phyloP scores from a whole-genome alignment of 108 stramenopile genomes.

The Aurantiochytrium sp. region DNA sequence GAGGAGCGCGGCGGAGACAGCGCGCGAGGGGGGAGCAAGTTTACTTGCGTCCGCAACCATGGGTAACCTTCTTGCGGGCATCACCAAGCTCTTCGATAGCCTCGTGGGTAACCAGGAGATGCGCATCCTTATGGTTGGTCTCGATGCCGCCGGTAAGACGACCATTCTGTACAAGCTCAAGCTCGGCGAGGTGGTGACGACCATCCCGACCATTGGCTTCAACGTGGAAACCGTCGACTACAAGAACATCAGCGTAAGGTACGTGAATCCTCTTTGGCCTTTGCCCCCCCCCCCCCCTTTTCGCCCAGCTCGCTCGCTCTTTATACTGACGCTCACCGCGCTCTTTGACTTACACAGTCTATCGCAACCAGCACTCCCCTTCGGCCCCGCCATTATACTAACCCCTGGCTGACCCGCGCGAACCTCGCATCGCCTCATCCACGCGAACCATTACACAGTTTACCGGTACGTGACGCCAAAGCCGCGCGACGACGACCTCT shows the following conservation, averaged over 20 bases:
- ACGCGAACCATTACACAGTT: background rate
- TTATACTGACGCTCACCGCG: too few species aligned
- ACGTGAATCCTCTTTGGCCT: too few species aligned
- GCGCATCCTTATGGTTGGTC: conserved; percentile 44
- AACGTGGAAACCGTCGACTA: conserved; percentile 81
- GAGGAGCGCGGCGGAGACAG: background rate
- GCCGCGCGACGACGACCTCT: background rate
- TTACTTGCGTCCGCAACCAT: background rate
- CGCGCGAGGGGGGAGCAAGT: background rate
- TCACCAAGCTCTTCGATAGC: background rate
- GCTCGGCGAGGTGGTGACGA: conserved; percentile 45
- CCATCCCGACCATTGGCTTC: conserved; percentile 72
- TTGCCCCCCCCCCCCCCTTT: too few species aligned
- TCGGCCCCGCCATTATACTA: background rate
- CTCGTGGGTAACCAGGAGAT: conserved; percentile 17
- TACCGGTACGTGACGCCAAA: background rate
- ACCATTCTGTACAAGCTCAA: conserved; percentile 47
- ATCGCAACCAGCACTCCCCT: too few species aligned
- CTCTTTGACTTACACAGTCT: too few species aligned
- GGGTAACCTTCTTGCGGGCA: background rate
- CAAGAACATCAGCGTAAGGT: conserved; percentile 21
- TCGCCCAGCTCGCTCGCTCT: background rate
- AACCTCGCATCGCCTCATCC: background rate
- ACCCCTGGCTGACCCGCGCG: background rate
- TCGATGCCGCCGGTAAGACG: conserved; percentile 56